phyloP scores from a whole-genome alignment of 2,329 filamentous ascomycete genomes.

The Colletotrichum scovillei region DNA sequence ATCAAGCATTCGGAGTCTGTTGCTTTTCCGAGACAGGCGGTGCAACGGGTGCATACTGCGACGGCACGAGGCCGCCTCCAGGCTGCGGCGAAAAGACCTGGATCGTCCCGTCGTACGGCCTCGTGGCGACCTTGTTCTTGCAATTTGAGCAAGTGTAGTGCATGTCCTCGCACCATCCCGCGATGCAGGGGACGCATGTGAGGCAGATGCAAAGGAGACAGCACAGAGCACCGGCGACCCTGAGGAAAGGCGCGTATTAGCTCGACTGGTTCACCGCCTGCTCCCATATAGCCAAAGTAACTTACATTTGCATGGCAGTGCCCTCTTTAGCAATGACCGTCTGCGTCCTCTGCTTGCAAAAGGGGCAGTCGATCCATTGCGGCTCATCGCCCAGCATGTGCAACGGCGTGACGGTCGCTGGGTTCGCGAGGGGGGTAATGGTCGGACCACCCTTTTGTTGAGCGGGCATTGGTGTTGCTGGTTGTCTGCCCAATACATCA shows the following conservation, averaged over 20 bases:
- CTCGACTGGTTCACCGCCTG: too few relatives aligned
- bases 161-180: conserved; percentile 46
- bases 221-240: conserved; percentile 43
- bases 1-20: not conserved
- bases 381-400: conserved; percentile 40
- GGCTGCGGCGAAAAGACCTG: conserved; percentile 39
- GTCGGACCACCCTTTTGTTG: not conserved
- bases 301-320: conserved; percentile 21
- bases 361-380: conserved; percentile 46
- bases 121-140: conserved; percentile 43
- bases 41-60: not conserved
- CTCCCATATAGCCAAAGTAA: too few relatives aligned
- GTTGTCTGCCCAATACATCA: not conserved
- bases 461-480: not conserved
- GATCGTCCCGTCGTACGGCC: conserved; percentile 37
- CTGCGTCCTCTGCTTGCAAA: conserved; percentile 41
- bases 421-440: not conserved
- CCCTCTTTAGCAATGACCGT: conserved; percentile 40
- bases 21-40: conserved; percentile 16
- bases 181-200: conserved; percentile 45
- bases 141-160: conserved; percentile 45
- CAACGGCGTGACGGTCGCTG: conserved; percentile 36
- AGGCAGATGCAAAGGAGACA: conserved; percentile 47
- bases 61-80: not conserved
- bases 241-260: conserved; percentile 8